A percentile compares a stretch with the other conserved stretches of the same genome.
Conservation (phyloP, 805 yeast genomes). For the Schizosaccharomyces cryophilus region DNA sequence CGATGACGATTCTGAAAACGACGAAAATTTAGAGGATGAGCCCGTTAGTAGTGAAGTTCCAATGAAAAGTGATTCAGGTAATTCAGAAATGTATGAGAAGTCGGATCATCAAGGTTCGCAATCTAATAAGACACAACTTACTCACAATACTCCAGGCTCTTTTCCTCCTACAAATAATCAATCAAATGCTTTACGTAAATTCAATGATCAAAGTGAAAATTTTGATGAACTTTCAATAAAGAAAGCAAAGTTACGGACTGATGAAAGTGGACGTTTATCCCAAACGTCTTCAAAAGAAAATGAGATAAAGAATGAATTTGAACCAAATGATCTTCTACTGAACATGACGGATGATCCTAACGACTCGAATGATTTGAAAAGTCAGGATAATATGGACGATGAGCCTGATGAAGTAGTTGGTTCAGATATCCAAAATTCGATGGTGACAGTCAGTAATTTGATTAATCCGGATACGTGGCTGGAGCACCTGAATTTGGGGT, state of each 20-base stretch:
- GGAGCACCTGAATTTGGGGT: background rate
- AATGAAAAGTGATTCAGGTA: background rate
- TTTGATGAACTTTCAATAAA: too few species aligned
- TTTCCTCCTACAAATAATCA: background rate
- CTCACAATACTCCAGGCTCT: constrained; percentile 1
- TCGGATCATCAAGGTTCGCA: background rate
- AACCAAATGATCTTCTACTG: too few species aligned
- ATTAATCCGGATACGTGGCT: background rate
- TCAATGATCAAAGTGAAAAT: too few species aligned
- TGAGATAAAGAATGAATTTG: too few species aligned
- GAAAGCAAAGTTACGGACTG: background rate
- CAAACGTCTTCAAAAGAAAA: background rate
- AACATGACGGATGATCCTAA: background rate
- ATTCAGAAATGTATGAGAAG: background rate
- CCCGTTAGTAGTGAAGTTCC: constrained; percentile 29
- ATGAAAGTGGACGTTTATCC: background rate
- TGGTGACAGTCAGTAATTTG: background rate
- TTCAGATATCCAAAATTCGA: background rate
- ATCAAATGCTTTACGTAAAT: too few species aligned
- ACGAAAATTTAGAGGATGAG: constrained; percentile 36
- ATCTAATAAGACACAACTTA: background rate
- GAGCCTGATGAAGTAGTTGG: background rate
- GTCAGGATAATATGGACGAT: background rate
- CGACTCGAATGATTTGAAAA: background rate
- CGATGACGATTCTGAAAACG: constrained; percentile 34